Evolutionary conservation across 2,329 filamentous ascomycete species (phyloP).

Genomic region (Nemania sp.): DNA sequence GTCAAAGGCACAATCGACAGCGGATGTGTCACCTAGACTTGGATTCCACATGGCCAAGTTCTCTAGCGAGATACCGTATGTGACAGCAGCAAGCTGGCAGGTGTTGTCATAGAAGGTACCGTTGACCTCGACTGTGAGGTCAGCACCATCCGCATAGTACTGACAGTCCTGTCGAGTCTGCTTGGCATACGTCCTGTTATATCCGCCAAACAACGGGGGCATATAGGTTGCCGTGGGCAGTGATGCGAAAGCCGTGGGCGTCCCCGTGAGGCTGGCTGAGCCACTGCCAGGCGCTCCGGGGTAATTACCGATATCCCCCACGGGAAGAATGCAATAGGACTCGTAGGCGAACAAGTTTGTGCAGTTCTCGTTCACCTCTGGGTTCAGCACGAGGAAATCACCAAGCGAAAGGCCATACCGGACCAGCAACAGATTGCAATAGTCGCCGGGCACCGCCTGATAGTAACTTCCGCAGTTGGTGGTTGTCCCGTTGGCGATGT

Average conservation of each 20-base stretch:
- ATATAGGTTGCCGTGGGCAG: neutral
- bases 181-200: too few species aligned
- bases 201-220: neutral
- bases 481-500: constrained; percentile 33
- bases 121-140: neutral
- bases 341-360: constrained; percentile 7
- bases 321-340: constrained; percentile 9
- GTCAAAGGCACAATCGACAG: constrained; percentile 3
- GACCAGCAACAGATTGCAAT: constrained; percentile 1
- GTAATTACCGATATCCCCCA: constrained; percentile 13
- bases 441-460: constrained; percentile 37
- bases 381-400: constrained; percentile 7
- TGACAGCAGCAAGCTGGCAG: constrained; percentile 1
- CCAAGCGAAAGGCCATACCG: neutral
- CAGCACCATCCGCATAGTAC: neutral
- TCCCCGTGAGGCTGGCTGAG: neutral
- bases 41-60: constrained; percentile 14
- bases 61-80: neutral
- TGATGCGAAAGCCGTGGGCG: neutral
- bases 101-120: constrained; percentile 1
- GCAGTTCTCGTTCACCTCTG: constrained; percentile 4
- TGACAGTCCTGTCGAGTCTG: constrained; percentile 1
- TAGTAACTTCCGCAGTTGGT: constrained; percentile 40
- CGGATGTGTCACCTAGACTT: neutral
- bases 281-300: neutral